Evolutionary conservation across 225 moss, liverwort and hornwort genomes (phyloP), one percentile per base, ranked within the genome.

Genomic region (Lunularia cruciata): DNA sequence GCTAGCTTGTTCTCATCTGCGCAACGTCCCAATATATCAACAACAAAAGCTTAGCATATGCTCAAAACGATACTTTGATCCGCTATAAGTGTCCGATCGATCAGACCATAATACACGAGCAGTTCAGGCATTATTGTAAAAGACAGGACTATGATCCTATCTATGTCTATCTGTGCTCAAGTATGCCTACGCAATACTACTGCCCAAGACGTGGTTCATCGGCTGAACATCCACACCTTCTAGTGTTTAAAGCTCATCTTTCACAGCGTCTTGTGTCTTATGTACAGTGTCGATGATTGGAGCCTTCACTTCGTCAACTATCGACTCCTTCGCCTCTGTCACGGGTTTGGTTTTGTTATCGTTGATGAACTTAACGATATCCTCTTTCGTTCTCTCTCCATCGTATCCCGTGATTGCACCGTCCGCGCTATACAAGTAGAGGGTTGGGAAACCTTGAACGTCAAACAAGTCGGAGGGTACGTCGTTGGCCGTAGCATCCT

Each of bases 401-500:
- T 86, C 85, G 63, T 86, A 98, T 30, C 26, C 60, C 33, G 83
- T 75, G 57, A 75, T 70, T 28, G 76, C 83, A 67, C 98, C 98
- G 25, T 69, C 40, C 19, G 89, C 82, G 31, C 83, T 89, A 77
- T 84, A 78, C 23, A 98, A 81, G 38, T 92, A 93, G 13, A 98
- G 69, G 14, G 98, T 91, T 9, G 93, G 98, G 63, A 86, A 93
- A 7, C 98, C 98, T 69, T 89, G 85, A 38, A 98, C 91, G 23
- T 82, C 83, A 48, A 93, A 98, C 40, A 85, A 71, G 53, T 83
- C 83, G 74, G 51, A 18, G 5, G 79, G 84, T 13, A 84, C 76
- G 68, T 98, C 96, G 69, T 98, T 98, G 33, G 89, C 74, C 31
- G 96, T 89, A 18, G 89, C 91, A 71, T 98, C 96, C 94, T 91